Conservation (phyloP, 2,329 filamentous ascomycete species). For the Xylaria sp. region DNA sequence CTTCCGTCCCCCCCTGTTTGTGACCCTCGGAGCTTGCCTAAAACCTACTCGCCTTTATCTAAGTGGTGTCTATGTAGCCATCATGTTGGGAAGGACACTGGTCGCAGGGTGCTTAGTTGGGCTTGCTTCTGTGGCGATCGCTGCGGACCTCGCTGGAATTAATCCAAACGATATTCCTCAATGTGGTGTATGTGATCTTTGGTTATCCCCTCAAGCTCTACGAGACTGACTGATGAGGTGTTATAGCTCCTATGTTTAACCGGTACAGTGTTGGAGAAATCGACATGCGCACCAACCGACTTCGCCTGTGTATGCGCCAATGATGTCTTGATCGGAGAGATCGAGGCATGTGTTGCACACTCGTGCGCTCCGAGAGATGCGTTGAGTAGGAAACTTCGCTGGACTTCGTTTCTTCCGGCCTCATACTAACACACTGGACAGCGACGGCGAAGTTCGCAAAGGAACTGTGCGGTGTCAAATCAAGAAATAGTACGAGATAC, state of each 20-base stretch:
- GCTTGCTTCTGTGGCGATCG: slow-evolving; percentile 14
- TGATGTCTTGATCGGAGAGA: not conserved
- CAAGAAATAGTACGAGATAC: slow-evolving; percentile 14
- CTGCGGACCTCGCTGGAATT: slow-evolving; percentile 6
- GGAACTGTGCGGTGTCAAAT: slow-evolving; percentile 3
- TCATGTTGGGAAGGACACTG: slow-evolving; percentile 18
- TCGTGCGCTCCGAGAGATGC: slow-evolving; percentile 20
- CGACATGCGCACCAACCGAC: slow-evolving; percentile 13
- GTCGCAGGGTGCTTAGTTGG: slow-evolving; percentile 4
- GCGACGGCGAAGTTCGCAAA: slow-evolving; percentile 17
- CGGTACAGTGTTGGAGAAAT: slow-evolving; percentile 5
- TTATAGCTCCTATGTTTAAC: slow-evolving; percentile 15
- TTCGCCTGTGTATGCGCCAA: slow-evolving; percentile 23
- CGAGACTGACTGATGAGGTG: not conserved
- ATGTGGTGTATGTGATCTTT: slow-evolving; percentile 22
- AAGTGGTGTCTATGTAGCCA: not conserved
- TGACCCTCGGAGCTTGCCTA: not conserved
- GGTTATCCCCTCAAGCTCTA: not conserved
- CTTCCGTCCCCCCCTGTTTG: not conserved
- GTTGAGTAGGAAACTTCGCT: slow-evolving; percentile 11
- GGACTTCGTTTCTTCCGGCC: not conserved
- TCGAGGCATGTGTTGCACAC: slow-evolving; percentile 10
- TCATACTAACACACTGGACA: slow-evolving; percentile 11
- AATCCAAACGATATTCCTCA: slow-evolving; percentile 3
- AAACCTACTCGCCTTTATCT: not conserved